Percentiles rank a stretch among this genome's conserved stretches.
These are phyloP conservation scores for Coemansia sp. DNA, from an alignment of 192 early-diverging fungal genomes.

Conservation along the genomic window DNA sequence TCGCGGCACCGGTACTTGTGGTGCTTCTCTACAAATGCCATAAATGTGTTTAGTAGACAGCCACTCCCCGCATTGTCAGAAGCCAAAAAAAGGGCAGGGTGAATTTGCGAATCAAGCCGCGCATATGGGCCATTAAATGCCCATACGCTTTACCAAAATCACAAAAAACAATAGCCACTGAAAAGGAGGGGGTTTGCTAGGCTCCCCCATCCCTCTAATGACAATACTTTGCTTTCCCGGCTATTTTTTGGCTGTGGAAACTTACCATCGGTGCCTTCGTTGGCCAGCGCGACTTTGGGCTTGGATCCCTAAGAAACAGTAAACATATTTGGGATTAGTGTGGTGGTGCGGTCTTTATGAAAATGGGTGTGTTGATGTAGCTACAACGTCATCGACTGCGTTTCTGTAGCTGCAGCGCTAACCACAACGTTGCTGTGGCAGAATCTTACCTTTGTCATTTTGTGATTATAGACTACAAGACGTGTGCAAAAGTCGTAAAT, in stretches of 20 bases:
- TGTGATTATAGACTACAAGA: too few relatives aligned
- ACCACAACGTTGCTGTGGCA: too few relatives aligned
- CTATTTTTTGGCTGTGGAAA: neutral
- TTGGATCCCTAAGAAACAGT: slow-evolving; percentile 18
- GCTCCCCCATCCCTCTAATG: neutral
- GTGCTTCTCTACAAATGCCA: slow-evolving; percentile 41
- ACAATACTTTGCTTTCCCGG: neutral
- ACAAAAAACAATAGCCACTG: neutral
- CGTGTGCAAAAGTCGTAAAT: too few relatives aligned
- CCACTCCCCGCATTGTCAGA: neutral
- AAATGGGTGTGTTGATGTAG: too few relatives aligned
- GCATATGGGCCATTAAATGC: neutral
- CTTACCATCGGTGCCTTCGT: slow-evolving; percentile 27
- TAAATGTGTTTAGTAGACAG: neutral
- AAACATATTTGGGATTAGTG: neutral
- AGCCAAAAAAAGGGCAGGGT: too few relatives aligned
- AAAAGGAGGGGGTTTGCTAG: neutral
- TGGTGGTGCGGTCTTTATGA: too few relatives aligned
- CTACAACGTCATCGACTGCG: too few relatives aligned
- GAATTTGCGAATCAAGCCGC: neutral
- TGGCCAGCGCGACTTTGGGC: slow-evolving; percentile 12
- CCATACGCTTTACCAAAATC: too few relatives aligned
- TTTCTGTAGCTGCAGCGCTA: too few relatives aligned
- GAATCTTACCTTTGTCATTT: too few relatives aligned
- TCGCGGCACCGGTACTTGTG: slow-evolving; percentile 56